Conservation (phyloP, 1,284 basidiomycete species). For the Peniophora sp. region DNA sequence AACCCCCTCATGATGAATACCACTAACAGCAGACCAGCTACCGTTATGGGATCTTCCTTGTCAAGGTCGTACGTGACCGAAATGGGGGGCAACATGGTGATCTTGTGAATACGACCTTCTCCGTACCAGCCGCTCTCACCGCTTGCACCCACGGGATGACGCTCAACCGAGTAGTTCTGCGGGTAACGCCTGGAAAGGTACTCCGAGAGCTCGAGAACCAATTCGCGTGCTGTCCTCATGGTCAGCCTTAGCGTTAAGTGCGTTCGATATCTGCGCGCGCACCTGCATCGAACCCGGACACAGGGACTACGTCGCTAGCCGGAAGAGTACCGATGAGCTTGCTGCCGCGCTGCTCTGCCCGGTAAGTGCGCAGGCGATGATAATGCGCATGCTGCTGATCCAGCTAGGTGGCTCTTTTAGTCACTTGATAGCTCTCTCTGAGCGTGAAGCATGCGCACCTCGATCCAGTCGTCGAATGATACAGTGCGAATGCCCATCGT, state of each 20-base stretch:
- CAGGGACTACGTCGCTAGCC: slow-evolving; percentile 34
- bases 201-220: slow-evolving; percentile 58
- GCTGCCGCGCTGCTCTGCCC: slow-evolving; percentile 41
- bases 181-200: slow-evolving; percentile 62
- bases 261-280: neutral
- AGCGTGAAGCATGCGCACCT: slow-evolving; percentile 26
- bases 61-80: slow-evolving; percentile 44
- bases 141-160: slow-evolving; percentile 22
- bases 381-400: slow-evolving; percentile 47
- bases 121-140: slow-evolving; percentile 41
- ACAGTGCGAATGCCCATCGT: slow-evolving; percentile 68
- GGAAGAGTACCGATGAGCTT: slow-evolving; percentile 43
- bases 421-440: neutral
- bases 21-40: slow-evolving; percentile 49
- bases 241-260: neutral
- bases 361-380: slow-evolving; percentile 44
- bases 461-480: slow-evolving; percentile 64
- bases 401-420: slow-evolving; percentile 26
- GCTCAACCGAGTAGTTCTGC: slow-evolving; percentile 40
- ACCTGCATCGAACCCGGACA: slow-evolving; percentile 4
- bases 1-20: neutral
- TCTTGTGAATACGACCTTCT: slow-evolving; percentile 38
- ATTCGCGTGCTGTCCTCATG: slow-evolving; percentile 44
- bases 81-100: slow-evolving; percentile 43
- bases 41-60: slow-evolving; percentile 50